phyloP scores from a whole-genome alignment of 441 rosid genomes.

The Viola pubescens region DNA sequence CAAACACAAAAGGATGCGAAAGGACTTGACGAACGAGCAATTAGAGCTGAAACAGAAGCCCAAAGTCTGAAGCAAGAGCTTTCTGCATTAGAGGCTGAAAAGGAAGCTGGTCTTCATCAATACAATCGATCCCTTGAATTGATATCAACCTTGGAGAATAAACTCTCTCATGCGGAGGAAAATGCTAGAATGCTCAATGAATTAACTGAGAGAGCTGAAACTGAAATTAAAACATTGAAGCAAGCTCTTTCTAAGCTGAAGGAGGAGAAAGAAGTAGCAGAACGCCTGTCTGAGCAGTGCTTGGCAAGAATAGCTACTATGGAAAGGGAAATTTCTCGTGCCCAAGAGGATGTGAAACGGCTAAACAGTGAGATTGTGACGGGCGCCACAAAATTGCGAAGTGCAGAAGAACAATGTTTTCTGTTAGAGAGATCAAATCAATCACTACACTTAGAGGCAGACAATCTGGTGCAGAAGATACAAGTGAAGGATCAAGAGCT shows the following conservation, averaged over 20 bases:
- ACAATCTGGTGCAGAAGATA: conserved; percentile 46
- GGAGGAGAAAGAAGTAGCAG: conserved; percentile 56
- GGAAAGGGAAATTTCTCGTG: conserved; percentile 55
- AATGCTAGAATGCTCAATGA: conserved; percentile 42
- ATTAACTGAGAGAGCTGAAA: conserved; percentile 53
- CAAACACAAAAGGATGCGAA: conserved; percentile 49
- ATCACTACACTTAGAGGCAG: conserved; percentile 57
- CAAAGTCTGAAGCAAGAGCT: conserved; percentile 54
- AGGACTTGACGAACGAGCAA: conserved; percentile 50
- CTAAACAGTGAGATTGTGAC: conserved; percentile 52
- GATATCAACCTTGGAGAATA: conserved; percentile 56
- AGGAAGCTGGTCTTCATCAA: conserved; percentile 55
- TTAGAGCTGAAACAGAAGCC: conserved; percentile 59
- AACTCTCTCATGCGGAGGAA: conserved; percentile 48
- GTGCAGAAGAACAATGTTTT: conserved; percentile 49
- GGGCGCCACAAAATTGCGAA: conserved; percentile 54
- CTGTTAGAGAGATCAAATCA: conserved; percentile 58
- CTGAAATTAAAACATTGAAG: conserved; percentile 44
- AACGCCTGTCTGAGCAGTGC: conserved; percentile 51
- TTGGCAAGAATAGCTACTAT: conserved; percentile 49
- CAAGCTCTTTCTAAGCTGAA: conserved; percentile 55
- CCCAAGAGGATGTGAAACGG: conserved; percentile 50
- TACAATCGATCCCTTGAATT: conserved; percentile 68
- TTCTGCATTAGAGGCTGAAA: conserved; percentile 50
- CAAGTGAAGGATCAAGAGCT: conserved; percentile 70